A percentile compares a stretch with the other conserved stretches of the same genome.
These are phyloP conservation scores for Plantago major DNA, from an alignment of 257 asterid species.

Conservation along the genomic window DNA sequence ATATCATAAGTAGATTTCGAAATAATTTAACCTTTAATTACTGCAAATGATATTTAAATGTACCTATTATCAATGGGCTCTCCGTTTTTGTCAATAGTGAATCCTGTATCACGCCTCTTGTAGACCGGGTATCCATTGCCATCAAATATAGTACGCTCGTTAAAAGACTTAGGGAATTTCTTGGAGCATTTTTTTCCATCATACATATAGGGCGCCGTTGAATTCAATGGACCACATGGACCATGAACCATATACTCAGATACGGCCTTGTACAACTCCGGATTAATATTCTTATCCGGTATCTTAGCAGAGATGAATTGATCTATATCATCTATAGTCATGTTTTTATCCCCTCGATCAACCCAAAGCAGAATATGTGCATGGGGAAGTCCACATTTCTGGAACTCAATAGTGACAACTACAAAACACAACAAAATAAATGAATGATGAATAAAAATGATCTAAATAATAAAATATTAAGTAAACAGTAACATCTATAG, in stretches of 20 bases:
- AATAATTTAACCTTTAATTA: too few species aligned
- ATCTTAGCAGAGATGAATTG: not conserved
- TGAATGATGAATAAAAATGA: not conserved
- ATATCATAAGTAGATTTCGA: too few species aligned
- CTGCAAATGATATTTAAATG: too few species aligned
- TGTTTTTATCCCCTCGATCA: not conserved
- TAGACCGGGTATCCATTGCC: not conserved
- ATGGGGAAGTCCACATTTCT: not conserved
- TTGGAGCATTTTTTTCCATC: not conserved
- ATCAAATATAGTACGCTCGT: not conserved
- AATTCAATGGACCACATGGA: not conserved
- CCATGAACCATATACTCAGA: not conserved
- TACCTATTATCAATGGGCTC: not conserved
- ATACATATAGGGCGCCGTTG: not conserved
- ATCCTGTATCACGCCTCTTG: not conserved
- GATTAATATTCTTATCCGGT: not conserved
- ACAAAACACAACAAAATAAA: not conserved
- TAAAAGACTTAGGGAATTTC: not conserved
- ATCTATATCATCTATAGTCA: not conserved
- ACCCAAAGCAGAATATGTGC: not conserved
- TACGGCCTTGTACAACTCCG: not conserved
- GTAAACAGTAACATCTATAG: not conserved
- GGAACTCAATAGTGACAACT: not conserved
- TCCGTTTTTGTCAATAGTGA: not conserved
- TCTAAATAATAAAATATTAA: not conserved